Base-by-base conservation (phyloP, 176 grass and related monocot species). In the Carex cristatella region DNA sequence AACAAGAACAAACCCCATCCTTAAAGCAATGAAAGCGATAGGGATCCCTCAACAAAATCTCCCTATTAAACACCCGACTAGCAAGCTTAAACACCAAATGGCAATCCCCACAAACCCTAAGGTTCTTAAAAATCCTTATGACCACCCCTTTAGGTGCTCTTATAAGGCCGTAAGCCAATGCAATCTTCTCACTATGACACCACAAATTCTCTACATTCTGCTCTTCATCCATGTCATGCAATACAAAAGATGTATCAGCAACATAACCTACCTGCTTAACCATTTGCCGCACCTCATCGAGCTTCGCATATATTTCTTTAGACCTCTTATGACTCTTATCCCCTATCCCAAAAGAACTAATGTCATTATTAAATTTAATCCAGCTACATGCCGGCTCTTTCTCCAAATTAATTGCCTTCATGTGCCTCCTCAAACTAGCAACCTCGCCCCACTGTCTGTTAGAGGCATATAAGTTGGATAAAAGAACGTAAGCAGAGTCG, bases 1-100 rank as follows among this genome's bases (percentile, higher is more conserved):
- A 97, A 84, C 94, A 97, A 4, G 94, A 89, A 79, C 94, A 97
- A 58, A 75, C 89, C 74, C 94, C 92, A 10, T 61, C 80, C 87
- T 61, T 90, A 79, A 97, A 97, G 83, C 87, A 89, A 81, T 97
- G 94, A 86, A 94, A 97, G 80, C 94, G 89, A 44, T 94, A 97
- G 67, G 92, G 88, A 86, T 97, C 94, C 88, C 92, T 89, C 62
- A 97, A 86, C 44, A 97, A 80, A 83, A 97, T 88, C 61, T 92
- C 86, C 87, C 85, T 89, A 57, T 85, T 77, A 68, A 83, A 57
- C 61, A 89, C 83, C 66, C 49, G 65, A 86, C 92, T 97, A 75
- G 85, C 94, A 83, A 97, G 56, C 85, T 97, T 97, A 81, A 94
- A 97, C n/a, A 94, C 92, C 64, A 92, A 74, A 89, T 97, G 94